These are phyloP conservation scores for Suhomyces sp. DNA, from an alignment of 805 yeast species.

Conservation along the genomic window DNA sequence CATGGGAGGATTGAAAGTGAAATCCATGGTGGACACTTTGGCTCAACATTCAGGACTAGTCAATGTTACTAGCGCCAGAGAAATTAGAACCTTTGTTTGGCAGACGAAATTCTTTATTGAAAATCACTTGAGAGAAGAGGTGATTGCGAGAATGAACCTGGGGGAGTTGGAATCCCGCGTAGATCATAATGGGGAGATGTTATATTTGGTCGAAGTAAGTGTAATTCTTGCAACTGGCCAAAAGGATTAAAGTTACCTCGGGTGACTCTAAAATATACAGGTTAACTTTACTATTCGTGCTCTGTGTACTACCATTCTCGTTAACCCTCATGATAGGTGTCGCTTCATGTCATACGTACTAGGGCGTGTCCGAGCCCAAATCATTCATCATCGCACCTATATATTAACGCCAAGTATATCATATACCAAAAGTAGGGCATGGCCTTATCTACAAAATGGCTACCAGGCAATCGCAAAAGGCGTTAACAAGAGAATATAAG, in stretches of 20 bases:
- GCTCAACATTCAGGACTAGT: conserved; percentile 19
- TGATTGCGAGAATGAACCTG: conserved; percentile 11
- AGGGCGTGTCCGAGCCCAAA: too few species aligned
- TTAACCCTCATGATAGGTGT: too few species aligned
- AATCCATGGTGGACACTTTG: conserved; percentile 21
- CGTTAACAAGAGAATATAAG: conserved; percentile 79
- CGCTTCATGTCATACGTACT: too few species aligned
- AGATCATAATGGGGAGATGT: conserved; percentile 10
- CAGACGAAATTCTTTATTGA: conserved; percentile 22
- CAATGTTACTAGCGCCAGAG: conserved; percentile 23
- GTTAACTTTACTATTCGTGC: too few species aligned
- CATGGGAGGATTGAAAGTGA: conserved; percentile 34
- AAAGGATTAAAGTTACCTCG: too few species aligned
- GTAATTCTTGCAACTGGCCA: conserved; percentile 32
- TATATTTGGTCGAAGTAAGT: conserved; percentile 16
- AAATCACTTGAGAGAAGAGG: conserved; percentile 20
- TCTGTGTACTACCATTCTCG: too few species aligned
- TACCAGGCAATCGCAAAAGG: conserved; percentile 40
- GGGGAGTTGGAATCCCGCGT: conserved; percentile 16
- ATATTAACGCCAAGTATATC: too few species aligned
- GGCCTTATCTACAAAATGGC: conserved; percentile 28
- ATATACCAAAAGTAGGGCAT: too few species aligned
- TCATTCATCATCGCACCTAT: too few species aligned
- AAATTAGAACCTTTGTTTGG: conserved; percentile 22
- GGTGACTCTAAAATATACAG: too few species aligned